Conservation (phyloP, 192 early-diverging fungal species). For the Ambispora gerdemannii region DNA sequence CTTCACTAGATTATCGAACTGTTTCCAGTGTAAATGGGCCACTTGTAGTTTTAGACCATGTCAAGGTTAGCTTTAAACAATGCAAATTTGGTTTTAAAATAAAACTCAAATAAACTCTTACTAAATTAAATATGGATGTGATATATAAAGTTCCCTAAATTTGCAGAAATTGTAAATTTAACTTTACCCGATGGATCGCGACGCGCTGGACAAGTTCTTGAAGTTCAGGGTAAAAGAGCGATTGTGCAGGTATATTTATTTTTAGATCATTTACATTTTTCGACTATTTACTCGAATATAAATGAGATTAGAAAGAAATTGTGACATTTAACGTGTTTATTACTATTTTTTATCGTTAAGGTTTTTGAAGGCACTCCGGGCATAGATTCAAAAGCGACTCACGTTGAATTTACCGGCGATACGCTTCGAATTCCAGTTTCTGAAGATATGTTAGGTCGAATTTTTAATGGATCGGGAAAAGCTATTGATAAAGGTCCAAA, state of each 20-base stretch:
- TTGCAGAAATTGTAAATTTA: constrained; percentile 94
- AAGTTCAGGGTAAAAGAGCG: constrained; percentile 94
- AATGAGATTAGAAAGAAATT: too few species aligned
- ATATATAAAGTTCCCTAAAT: constrained; percentile 96
- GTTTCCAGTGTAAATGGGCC: constrained; percentile 98
- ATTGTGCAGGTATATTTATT: constrained; percentile 85
- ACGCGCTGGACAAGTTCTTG: constrained; percentile 94
- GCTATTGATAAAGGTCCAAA: constrained; percentile 98
- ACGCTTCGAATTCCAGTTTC: constrained; percentile 96
- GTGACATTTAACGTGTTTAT: too few species aligned
- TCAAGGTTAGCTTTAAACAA: constrained; percentile 66
- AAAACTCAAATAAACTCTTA: neutral
- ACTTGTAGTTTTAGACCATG: constrained; percentile 96
- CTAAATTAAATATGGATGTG: too few species aligned
- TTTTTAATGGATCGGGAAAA: constrained; percentile 99
- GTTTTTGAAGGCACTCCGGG: constrained; percentile 97
- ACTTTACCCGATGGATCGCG: constrained; percentile 95
- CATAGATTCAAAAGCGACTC: constrained; percentile 93
- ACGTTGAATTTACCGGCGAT: constrained; percentile 94
- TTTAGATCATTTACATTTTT: too few species aligned
- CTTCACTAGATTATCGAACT: constrained; percentile 85
- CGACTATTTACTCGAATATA: too few species aligned
- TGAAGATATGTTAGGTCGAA: constrained; percentile 98
- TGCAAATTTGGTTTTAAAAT: constrained; percentile 7
- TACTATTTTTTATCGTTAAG: constrained; percentile 42